Evolutionary conservation across 371 early-diverging fungal species (phyloP), one percentile per base, ranked within the genome.

Genomic region (Thermomucor indicae-seudaticae): DNA sequence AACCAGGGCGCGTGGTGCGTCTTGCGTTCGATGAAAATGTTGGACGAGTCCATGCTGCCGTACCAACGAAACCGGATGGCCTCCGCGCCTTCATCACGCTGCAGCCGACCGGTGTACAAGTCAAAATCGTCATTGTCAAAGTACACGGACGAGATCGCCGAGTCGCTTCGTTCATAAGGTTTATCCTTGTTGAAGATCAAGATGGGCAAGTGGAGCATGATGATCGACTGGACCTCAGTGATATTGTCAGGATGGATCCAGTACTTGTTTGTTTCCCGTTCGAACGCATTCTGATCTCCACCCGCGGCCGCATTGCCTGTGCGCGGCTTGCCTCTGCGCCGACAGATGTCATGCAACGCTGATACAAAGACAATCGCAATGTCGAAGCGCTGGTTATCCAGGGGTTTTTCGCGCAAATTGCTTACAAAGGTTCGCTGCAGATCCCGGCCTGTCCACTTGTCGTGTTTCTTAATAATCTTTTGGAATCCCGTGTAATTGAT

Each of bases 221-320:
- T 92, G 56, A 84, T 78, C 34, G 90, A 83, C 65, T 97, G 94
- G 57, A 99, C 85, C 64, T 97, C 96, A 46, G 92, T 92, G 38
- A 99, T 90, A 67, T 99, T 97, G 65, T 99, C 99, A 1, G 93
- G 93, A 60, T 96, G 96, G 14, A 99, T 92, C 99, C 99, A 99
- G 71, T 98, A 99, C 74, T 98, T 95, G 29, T 88, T 83, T 16
- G 93, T 93, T 45, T 85, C 80, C 16, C 93, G 80, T 8, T 94
- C 93, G 77, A 93, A 93, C 54, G 85, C 86, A 51, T 75, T 79
- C 47, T 83, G 79, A 12, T 76, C 72, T n/a, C 82, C 84, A 23
- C 84, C 87, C n/a, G 85, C 79, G 27, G 71, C 75, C 11, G 64
- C 25, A 34, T 56, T 65, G 17, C 47, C 52, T 23, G 60, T 56